These are phyloP conservation scores for Cymbopogon citratus DNA, from an alignment of 176 grass and related monocot genomes.

Conservation along the genomic window DNA sequence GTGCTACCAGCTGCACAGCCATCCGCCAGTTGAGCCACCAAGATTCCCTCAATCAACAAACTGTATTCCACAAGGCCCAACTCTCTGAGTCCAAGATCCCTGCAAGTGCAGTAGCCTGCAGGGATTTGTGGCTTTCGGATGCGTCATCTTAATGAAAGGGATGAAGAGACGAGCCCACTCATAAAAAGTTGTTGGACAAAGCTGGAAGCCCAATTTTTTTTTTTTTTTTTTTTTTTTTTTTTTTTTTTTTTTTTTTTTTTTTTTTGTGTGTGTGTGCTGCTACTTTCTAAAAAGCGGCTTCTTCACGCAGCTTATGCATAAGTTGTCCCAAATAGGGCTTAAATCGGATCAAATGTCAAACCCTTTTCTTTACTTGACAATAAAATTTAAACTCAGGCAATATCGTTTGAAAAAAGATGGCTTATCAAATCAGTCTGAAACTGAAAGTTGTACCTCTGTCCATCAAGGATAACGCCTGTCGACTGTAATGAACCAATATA, in stretches of 20 bases:
- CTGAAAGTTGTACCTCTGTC: constrained; percentile 28
- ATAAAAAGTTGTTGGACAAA: neutral
- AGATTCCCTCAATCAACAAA: neutral
- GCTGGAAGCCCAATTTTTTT: neutral
- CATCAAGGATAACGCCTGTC: constrained; percentile 38
- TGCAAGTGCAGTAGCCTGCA: neutral
- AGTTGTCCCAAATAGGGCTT: too few relatives aligned
- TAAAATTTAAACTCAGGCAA: neutral
- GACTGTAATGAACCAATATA: constrained; percentile 54
- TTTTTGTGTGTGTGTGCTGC: too few relatives aligned
- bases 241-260: too few relatives aligned
- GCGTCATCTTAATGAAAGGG: too few relatives aligned
- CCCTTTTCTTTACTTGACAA: constrained; percentile 6
- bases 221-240: too few relatives aligned
- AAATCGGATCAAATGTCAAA: neutral
- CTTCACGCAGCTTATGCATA: too few relatives aligned
- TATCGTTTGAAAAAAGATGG: neutral
- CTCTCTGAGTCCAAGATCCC: too few relatives aligned
- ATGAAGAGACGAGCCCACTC: neutral
- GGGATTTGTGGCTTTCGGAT: too few relatives aligned
- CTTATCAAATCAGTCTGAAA: neutral
- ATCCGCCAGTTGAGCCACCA: too few relatives aligned
- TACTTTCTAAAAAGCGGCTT: too few relatives aligned
- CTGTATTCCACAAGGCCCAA: too few relatives aligned
- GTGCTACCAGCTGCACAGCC: too few relatives aligned